phyloP scores from a whole-genome alignment of 805 yeast species.

The Lipomyces starkeyi region DNA sequence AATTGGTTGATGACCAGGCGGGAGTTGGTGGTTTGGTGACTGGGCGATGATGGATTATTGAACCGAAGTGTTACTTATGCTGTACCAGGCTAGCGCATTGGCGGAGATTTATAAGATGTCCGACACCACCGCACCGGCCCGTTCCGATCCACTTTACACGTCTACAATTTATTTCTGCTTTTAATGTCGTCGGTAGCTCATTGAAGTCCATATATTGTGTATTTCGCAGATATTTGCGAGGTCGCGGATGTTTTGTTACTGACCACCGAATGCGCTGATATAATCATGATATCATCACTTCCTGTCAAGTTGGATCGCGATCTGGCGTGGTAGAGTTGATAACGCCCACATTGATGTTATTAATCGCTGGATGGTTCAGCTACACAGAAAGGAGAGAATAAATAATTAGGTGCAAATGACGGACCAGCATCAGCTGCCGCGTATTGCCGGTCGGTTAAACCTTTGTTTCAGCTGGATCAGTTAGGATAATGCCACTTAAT shows the following conservation, averaged over 20 bases:
- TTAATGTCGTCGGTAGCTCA: neutral
- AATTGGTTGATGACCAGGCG: constrained; percentile 12
- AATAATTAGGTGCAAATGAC: no score
- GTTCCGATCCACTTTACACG: neutral
- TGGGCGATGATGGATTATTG: neutral
- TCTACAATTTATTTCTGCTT: neutral
- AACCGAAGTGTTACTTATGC: neutral
- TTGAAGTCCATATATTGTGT: neutral
- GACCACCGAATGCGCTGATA: neutral
- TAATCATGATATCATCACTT: constrained; percentile 7
- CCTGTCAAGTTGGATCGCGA: neutral
- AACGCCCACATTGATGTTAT: no score
- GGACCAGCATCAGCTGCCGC: no score
- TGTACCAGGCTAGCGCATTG: neutral
- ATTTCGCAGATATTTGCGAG: neutral
- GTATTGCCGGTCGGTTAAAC: no score
- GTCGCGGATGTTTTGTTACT: neutral
- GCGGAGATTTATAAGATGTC: constrained; percentile 1
- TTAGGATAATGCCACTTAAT: no score
- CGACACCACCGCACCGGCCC: neutral
- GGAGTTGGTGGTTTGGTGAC: constrained; percentile 5
- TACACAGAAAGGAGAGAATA: no score
- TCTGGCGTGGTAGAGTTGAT: no score
- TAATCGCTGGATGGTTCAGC: no score
- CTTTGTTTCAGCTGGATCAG: no score